Base-by-base conservation (phyloP, 2,329 filamentous ascomycete genomes). In the Plectosphaerella plurivora region DNA sequence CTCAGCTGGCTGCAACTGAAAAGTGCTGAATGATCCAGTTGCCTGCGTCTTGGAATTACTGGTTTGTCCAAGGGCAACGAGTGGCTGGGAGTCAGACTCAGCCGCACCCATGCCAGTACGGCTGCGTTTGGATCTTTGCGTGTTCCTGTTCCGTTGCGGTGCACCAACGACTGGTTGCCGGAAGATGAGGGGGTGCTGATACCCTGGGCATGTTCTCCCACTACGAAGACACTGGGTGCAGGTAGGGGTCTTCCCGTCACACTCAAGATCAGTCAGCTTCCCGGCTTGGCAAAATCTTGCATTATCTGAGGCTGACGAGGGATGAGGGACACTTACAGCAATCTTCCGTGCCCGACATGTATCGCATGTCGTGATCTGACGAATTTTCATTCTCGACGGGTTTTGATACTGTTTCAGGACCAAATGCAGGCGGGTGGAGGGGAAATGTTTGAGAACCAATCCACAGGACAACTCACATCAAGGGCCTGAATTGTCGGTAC, bases 161-260 rank as follows among this genome's bases (percentile, higher is more conserved):
- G 22, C 10, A n/a, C 28, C 28, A 33, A 33, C 11, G 10, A 45
- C 45, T 18, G 39, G 45, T 15, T 51, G 36, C 12, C n/a, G 51
- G 14, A 64, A 63, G n/a, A 64, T 60, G 5, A 64, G 45, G 41
- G 60, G 58, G 45, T 62, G 55, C 14, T 59, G 54, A 44, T 64
- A 64, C 10, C 62, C 62, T 3, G 57, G 58, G 18, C 62, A 64
- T 4, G 54, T 37, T 5, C 55, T 56, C 12, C 54, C 48, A 8
- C 55, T 54, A 9, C 53, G 45, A 11, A 46, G 14, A 41, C 62
- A 64, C 42, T 64, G 62, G 1, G 62, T 58, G 39, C 62, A 64
- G 5, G 57, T 52, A 2, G 62, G 62, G 18, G 49, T 48, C 18
- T 60, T 59, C 20, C 62, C 61, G 35, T 64, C 61, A 51, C 61